Evolutionary conservation across 192 early-diverging fungal genomes (phyloP).

Genomic region (Coemansia sp.): DNA sequence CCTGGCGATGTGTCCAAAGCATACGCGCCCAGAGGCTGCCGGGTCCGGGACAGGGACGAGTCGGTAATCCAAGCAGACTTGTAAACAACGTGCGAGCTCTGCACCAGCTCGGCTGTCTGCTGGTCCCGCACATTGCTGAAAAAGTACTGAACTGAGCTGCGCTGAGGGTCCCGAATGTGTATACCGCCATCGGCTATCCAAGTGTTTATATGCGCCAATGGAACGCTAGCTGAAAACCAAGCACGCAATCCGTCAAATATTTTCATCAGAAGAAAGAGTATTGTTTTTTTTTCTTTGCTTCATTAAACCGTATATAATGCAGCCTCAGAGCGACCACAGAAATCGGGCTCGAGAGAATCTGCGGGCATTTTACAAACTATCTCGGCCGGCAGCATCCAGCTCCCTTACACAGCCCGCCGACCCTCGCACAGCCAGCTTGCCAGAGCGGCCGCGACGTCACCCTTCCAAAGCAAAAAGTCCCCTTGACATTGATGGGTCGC

Average conservation of each 20-base stretch:
- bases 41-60: constrained; percentile 35
- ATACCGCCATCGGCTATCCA: constrained; percentile 46
- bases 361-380: constrained; percentile 56
- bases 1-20: constrained; percentile 6
- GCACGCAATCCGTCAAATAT: constrained; percentile 43
- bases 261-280: constrained; percentile 13
- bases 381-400: constrained; percentile 9
- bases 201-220: constrained; percentile 28
- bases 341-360: constrained; percentile 32
- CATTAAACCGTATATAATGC: too few species aligned
- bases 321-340: background rate
- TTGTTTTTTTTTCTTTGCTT: too few species aligned
- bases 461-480: constrained; percentile 36
- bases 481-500: constrained; percentile 67
- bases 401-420: constrained; percentile 7
- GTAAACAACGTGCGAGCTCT: constrained; percentile 40
- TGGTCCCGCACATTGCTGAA: constrained; percentile 33
- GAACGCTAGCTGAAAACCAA: constrained; percentile 50
- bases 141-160: constrained; percentile 30
- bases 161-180: constrained; percentile 36
- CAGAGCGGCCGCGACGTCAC: constrained; percentile 12
- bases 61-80: constrained; percentile 42
- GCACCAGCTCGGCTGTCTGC: constrained; percentile 19
- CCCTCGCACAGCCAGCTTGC: background rate
- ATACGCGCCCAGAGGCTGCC: constrained; percentile 39